A percentile compares a stretch with the other conserved stretches of the same genome.
Conservation (phyloP, 169 alveolate genomes). For the Theileria orientalis region DNA sequence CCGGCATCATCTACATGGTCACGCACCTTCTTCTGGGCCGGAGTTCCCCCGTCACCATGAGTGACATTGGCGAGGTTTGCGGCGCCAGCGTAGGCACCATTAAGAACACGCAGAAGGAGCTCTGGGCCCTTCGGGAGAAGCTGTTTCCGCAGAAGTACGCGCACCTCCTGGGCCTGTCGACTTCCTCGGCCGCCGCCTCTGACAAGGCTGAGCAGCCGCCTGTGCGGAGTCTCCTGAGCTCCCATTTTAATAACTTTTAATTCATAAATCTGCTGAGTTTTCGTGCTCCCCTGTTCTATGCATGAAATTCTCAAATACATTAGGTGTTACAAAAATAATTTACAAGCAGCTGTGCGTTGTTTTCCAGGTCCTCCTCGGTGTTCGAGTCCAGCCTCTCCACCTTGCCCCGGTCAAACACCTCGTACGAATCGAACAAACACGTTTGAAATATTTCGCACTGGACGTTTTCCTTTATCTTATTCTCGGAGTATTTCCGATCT, state of each 20-base stretch:
- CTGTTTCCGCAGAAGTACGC: conserved; percentile 59
- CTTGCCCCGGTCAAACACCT: conserved; percentile 27
- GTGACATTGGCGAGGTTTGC: conserved; percentile 69
- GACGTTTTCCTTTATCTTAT: conserved; percentile 64
- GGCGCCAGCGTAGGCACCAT: conserved; percentile 69
- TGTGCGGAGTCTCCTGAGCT: not conserved
- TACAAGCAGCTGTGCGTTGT: not conserved
- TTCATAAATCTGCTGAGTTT: not conserved
- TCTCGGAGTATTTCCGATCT: conserved; percentile 59
- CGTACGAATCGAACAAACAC: conserved; percentile 60
- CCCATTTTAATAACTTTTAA: not conserved
- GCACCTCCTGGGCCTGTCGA: not conserved
- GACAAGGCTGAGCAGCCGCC: not conserved
- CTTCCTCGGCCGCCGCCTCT: not conserved
- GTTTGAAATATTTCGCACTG: conserved; percentile 75
- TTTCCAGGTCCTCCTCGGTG: conserved; percentile 30
- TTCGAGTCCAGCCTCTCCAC: conserved; percentile 28
- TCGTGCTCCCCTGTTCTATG: not conserved
- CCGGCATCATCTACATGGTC: conserved; percentile 77
- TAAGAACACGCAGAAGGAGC: conserved; percentile 69
- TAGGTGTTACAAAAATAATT: not conserved
- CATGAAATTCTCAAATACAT: not conserved
- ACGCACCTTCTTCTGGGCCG: conserved; percentile 49
- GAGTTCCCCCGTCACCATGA: conserved; percentile 27
- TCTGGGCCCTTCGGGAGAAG: conserved; percentile 49